Evolutionary conservation across 441 rosid genomes (phyloP).

Genomic region (Syzygium syzygioides): DNA sequence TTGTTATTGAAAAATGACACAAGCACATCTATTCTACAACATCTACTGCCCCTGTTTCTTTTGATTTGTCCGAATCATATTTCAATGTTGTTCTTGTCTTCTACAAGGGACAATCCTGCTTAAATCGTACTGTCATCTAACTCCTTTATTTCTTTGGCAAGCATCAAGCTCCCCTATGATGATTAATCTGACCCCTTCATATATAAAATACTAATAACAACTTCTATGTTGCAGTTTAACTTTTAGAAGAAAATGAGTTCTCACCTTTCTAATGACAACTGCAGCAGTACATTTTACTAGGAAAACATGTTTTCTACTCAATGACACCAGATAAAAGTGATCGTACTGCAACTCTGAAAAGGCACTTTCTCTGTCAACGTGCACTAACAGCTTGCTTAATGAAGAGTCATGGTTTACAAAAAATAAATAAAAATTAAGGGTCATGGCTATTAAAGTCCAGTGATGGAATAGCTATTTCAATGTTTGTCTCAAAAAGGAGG

Average conservation of each 20-base stretch:
- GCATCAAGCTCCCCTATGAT: neutral
- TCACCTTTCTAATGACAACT: neutral
- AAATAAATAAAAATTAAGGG: neutral
- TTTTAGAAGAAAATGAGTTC: neutral
- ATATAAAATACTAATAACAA: neutral
- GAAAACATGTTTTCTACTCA: neutral
- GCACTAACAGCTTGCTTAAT: neutral
- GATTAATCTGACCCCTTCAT: neutral
- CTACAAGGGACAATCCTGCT: neutral
- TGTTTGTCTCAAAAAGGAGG: neutral
- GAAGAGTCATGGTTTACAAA: neutral
- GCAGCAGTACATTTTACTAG: neutral
- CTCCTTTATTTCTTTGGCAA: neutral
- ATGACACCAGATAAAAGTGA: neutral
- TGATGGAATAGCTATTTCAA: neutral
- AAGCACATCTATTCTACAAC: neutral
- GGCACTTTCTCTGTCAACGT: neutral
- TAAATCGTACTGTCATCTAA: neutral
- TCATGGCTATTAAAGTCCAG: neutral
- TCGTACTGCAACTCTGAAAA: neutral
- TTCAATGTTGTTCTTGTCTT: neutral
- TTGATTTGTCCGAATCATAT: neutral
- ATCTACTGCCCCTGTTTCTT: neutral
- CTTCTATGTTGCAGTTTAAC: neutral
- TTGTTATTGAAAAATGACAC: neutral